These are phyloP conservation scores for Magnolia changhungtana DNA, from an alignment of 164 flowering plant genomes.

Conservation along the genomic window DNA sequence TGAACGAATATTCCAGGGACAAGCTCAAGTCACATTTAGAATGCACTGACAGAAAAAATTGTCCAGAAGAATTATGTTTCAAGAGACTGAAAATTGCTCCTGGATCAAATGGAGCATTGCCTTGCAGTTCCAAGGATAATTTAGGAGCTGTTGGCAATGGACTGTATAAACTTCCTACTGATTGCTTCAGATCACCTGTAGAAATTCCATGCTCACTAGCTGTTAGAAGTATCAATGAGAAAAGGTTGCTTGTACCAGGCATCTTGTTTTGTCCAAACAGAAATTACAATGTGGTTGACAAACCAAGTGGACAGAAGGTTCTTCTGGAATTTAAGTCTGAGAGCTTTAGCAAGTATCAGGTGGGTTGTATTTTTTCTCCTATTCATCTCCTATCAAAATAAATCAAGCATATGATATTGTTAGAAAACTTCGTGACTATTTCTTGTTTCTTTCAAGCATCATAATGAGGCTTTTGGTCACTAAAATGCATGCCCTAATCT, in stretches of 20 bases:
- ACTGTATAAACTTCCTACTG: slow-evolving; percentile 8
- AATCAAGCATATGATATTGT: neutral
- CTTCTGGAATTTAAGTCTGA: slow-evolving; percentile 66
- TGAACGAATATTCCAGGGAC: slow-evolving; percentile 11
- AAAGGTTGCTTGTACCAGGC: slow-evolving; percentile 26
- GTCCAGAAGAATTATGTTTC: slow-evolving; percentile 14
- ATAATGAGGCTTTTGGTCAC: neutral
- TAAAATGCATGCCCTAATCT: slow-evolving; percentile 4
- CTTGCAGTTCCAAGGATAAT: slow-evolving; percentile 9
- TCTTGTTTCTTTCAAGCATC: neutral
- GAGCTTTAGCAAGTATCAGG: slow-evolving; percentile 50
- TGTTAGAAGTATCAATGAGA: slow-evolving; percentile 19
- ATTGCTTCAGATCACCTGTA: slow-evolving; percentile 13
- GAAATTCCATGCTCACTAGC: slow-evolving; percentile 41
- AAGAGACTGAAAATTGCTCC: slow-evolving; percentile 47
- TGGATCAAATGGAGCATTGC: slow-evolving; percentile 13
- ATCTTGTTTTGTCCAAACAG: slow-evolving; percentile 25
- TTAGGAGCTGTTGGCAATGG: slow-evolving; percentile 1
- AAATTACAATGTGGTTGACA: slow-evolving; percentile 11
- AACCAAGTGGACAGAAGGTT: slow-evolving; percentile 27
- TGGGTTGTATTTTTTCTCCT: slow-evolving; percentile 14
- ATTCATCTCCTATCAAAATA: slow-evolving; percentile 1
- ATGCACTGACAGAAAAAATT: slow-evolving; percentile 5
- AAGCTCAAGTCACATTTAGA: slow-evolving; percentile 15
- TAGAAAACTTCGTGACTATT: neutral